Evolutionary conservation across 148 eudicot species (phyloP).

Genomic region (Fagopyrum tataricum): DNA sequence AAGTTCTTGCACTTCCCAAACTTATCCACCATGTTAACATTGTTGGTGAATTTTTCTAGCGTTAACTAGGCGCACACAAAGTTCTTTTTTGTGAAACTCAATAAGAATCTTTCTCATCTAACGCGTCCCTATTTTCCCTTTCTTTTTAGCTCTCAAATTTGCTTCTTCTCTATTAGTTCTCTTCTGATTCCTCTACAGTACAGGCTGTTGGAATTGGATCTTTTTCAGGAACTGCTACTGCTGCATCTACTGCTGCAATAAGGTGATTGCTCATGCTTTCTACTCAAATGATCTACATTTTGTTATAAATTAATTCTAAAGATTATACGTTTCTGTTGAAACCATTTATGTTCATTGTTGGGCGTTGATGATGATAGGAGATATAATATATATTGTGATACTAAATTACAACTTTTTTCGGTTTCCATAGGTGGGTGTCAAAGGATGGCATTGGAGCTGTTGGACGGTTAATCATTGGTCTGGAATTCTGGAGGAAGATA

Average conservation of each 20-base stretch:
- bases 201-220: conserved; percentile 98
- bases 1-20: too few species aligned
- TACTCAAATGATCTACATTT: background rate
- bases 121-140: background rate
- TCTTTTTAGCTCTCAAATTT: background rate
- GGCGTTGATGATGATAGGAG: conserved; percentile 8
- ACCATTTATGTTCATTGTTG: background rate
- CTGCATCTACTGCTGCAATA: conserved; percentile 98
- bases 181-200: conserved; percentile 13
- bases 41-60: too few species aligned
- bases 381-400: background rate
- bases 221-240: conserved; percentile 76
- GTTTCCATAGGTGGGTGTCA: conserved; percentile 78
- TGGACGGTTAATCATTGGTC: conserved; percentile 92
- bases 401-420: conserved; percentile 21
- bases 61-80: too few species aligned
- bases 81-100: too few species aligned
- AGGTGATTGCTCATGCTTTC: conserved; percentile 36
- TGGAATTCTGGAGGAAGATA: conserved; percentile 27
- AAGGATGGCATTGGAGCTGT: conserved; percentile 99
- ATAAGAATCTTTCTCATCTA: too few species aligned
- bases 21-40: too few species aligned
- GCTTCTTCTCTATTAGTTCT: background rate
- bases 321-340: background rate
- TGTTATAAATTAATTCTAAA: background rate